Evolutionary conservation across 495 filamentous ascomycete species (phyloP), one percentile per base, ranked within the genome.

Genomic region (Hypoxylon cercidicola): DNA sequence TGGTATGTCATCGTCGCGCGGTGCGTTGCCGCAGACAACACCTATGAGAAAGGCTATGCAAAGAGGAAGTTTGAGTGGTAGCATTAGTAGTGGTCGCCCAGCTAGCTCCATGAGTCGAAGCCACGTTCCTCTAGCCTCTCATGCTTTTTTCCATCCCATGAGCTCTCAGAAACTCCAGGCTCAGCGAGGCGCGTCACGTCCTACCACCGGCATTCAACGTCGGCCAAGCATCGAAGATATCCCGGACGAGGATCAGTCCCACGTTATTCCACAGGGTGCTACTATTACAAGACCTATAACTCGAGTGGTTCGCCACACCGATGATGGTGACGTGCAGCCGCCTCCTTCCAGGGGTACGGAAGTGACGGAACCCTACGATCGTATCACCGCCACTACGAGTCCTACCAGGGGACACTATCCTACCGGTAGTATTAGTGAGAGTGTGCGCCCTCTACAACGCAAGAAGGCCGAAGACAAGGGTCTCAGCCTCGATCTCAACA

Each of bases 141-240:
- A 93, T 64, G 94, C 90, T 16, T 98, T 99, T 75, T 97, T 97
- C 68, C 88, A 89, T 8, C 95, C 95, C 15, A 96, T 99, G 95
- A 97, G 93, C 77, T 96, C 93, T 19, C 93, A 97, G 75, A 87
- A 91, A 72, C 81, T 97, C 47, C 95, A 99, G 75, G 93, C 93
- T 50, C 96, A 98, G 73, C 82, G 95, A 71, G 88, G 87, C 45
- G 81, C 83, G 16, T 62, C 75, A 11, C 72, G 81, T 32, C 77
- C 80, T 8, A 53, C 73, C 8, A 75, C 75, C 11, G 71, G 73
- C 60, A 73, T 61, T 15, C 74, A 80, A 55, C 77, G 73, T 47
- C 63, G 77, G 40, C 54, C 72, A 58, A 74, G 71, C 59, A 66
- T 71, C 32, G 79, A 81, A 52, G 73, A 76, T 48, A 56, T 77